Evolutionary conservation across 2,329 filamentous ascomycete genomes (phyloP), one percentile per base, ranked within the genome.

Genomic region (Nothophaeocryptopus gaeumannii): DNA sequence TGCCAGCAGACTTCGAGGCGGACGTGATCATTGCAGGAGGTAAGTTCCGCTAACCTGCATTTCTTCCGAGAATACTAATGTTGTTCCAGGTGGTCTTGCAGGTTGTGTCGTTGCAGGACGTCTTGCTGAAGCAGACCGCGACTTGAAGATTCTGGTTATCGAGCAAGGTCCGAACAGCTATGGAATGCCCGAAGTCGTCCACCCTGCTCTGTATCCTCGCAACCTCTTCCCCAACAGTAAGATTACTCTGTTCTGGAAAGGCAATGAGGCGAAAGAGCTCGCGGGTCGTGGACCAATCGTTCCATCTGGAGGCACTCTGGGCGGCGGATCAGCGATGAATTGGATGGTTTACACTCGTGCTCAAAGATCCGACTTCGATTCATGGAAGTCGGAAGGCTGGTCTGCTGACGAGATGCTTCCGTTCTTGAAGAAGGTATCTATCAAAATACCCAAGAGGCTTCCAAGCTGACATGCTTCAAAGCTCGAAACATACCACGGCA

Each of bases 401-500:
- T 63, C 65, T 12, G 68, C 73, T 5, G 69, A 79, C 8, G 78
- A 80, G 5, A 70, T 83, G 64, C 57, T 77, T 10, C 77, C 78
- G 0, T 75, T 77, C 51, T 63, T 80, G 51, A 80, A 75, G 45
- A 82, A 81, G 72, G 60, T 75, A 51, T 43, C 43, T 39, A 14
- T 33, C 3, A 26, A 33, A 8, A 11, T 11, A 2, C n/a, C 13
- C 13, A 35, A 14, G 2, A 4, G 8, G 20, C 13, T 12, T 7
- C n/a, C 5, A 30, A 8, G 8, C 12, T 32, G 14, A 42, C 30
- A 33, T 34, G 20, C 14, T 38, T 30, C 45, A 39, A 45, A 74
- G 71, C 64, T 82, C 9, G 81, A 84, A 63, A 83, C 78, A 0
- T 83, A 79, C 47, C 74, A 79, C 54, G 74, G 75, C 5, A 61